Conservation (phyloP, 1,284 basidiomycete species). For the Golubevia pallescens region DNA sequence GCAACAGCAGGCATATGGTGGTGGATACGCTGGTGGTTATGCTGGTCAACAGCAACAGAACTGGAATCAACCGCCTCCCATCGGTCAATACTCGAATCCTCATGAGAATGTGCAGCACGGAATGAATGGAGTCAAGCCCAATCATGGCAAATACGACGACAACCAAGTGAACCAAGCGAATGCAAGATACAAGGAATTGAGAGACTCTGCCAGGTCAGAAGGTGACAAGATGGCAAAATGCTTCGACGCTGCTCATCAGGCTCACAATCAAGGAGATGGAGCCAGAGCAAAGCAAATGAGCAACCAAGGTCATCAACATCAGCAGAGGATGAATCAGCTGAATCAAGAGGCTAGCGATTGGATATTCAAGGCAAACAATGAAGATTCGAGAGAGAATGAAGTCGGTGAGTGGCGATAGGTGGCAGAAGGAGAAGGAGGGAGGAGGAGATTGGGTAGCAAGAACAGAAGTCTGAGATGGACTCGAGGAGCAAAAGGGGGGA, state of each 20-base stretch:
- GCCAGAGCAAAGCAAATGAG: conserved; percentile 82
- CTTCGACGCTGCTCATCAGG: conserved; percentile 66
- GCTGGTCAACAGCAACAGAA: conserved; percentile 33
- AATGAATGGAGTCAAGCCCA: conserved; percentile 16
- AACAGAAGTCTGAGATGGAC: too few relatives aligned
- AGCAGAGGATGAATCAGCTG: conserved; percentile 78
- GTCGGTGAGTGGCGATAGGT: conserved; percentile 15
- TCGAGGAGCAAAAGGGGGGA: too few relatives aligned
- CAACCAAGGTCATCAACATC: conserved; percentile 81
- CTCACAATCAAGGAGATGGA: conserved; percentile 76
- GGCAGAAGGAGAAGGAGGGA: too few relatives aligned
- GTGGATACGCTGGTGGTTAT: conserved; percentile 5
- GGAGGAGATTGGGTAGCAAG: too few relatives aligned
- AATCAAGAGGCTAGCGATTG: conserved; percentile 86
- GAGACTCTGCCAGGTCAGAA: conserved; percentile 48
- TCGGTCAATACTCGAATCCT: not conserved
- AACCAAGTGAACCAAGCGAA: conserved; percentile 58
- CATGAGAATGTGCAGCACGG: conserved; percentile 10
- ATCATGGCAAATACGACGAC: conserved; percentile 22
- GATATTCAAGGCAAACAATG: conserved; percentile 73
- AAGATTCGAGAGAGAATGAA: conserved; percentile 16
- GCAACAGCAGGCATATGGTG: conserved; percentile 9
- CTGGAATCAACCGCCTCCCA: conserved; percentile 25
- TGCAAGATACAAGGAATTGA: conserved; percentile 48
- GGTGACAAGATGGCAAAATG: conserved; percentile 56